Evolutionary conservation across 2,329 filamentous ascomycete genomes (phyloP), one percentile per base, ranked within the genome.

Genomic region (Trichoderma koningiopsis): DNA sequence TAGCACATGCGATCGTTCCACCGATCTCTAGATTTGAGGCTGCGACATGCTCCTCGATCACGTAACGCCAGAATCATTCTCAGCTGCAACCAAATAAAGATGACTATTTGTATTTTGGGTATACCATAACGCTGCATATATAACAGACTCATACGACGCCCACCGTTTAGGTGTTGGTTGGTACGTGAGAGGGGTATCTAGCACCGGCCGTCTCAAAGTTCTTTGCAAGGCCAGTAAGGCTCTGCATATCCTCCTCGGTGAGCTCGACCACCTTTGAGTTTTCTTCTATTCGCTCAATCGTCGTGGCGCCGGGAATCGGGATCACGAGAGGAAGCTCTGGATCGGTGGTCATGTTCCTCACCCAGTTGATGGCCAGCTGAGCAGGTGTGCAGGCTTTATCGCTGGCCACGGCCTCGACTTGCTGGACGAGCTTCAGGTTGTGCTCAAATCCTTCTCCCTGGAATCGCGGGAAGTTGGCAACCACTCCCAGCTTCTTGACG

Each of bases 281-380:
- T 81, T 92, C 89, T n/a, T 81, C 73, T 2, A 91, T 82, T 19
- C 89, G 83, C 19, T 80, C 81, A 8, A 78, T 79, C 1, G 83
- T 87, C 0, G 87, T 88, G 10, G 89, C 85, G 11, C 89, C 89
- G 0, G 90, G 90, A 71, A 91, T 91, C 1, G 90, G 89, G 68
- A 92, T 85, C 72, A 92, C 86, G 11, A 75, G 77, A 11, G 86
- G 86, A 80, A 87, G 81, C 22, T 85, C 88, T 5, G 85, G 81
- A 37, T 80, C 81, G 63, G 79, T 79, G 62, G 82, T 84, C 43
- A 88, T 80, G 2, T 82, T 78, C 61, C 82, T 75, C 8, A 88
- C 81, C 90, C 91, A 94, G 52, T 83, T 85, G 59, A 94, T 82
- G 5, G 90, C 91, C n/a, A 93, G 81, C 78, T 93, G 91, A 0